Evolutionary conservation across 768 basidiomycete species (phyloP), one percentile per base, ranked within the genome.

Genomic region (Melanogaster broomeanus): DNA sequence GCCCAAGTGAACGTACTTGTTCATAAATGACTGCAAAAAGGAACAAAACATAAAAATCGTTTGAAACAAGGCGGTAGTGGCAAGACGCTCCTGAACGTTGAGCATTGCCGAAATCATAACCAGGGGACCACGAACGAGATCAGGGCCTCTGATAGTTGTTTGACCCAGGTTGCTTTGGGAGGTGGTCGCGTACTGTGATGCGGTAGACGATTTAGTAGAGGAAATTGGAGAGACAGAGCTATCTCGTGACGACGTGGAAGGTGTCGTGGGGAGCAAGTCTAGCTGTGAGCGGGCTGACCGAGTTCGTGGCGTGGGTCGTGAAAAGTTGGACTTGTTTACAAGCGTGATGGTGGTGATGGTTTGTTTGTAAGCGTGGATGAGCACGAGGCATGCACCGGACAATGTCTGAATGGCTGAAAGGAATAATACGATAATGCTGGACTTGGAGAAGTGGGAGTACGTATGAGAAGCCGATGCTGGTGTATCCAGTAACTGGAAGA

Each of bases 391-490:
- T 33, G 76, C 69, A 9, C 87, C 84, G 0, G 90, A 90, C 30
- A 92, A 66, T 6, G 78, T 74, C 59, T 90, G 90, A 13, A 93
- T 75, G 25, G 84, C 77, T 12, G 92, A 89, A 19, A 95, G 84
- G 18, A 89, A 69, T 55, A 88, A 65, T 40, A 93, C 77, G 46
- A 89, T 72, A 34, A 90, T 64, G 44, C 74, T 73, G 33, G 87
- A 79, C 48, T 84, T 74, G 21, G 76, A 71, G 47, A 70, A 61
- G 27, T 64, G 62, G 18, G 79, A 74, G 39, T n/a, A 61, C 28
- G 51, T 66, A 62, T 16, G 56, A 5, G 69, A 59, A 15, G 67
- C 63, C 47, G 63, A 61, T n/a, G 57, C 43, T 47, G 61, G 30
- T 60, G 63, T 22, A 46, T 49, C 55, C 53, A 56, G 40, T 34